Conservation (phyloP, 1,284 basidiomycete genomes). For the Sanghuangporus sanghuang region DNA sequence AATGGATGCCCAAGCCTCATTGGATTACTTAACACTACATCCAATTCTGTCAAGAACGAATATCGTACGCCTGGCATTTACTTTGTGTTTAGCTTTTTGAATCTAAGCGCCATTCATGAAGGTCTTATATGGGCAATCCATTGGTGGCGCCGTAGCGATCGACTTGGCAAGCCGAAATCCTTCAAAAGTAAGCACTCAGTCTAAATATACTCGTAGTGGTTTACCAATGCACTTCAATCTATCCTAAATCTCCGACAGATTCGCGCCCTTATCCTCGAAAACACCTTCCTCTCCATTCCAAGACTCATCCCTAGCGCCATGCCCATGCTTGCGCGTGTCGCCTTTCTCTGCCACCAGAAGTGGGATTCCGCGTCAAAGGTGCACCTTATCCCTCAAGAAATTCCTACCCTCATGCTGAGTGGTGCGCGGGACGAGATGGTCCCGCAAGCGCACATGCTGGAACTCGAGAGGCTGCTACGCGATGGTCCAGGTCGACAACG, state of each 20-base stretch:
- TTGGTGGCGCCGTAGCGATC: conserved; percentile 93
- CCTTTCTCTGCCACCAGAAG: conserved; percentile 84
- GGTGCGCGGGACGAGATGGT: conserved; percentile 83
- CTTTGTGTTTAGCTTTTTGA: not conserved
- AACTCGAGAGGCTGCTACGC: conserved; percentile 44
- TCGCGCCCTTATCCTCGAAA: conserved; percentile 83
- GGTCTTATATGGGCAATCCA: conserved; percentile 84
- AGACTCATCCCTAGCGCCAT: conserved; percentile 77
- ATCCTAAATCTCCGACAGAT: conserved; percentile 38
- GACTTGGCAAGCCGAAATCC: conserved; percentile 83
- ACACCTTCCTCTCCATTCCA: conserved; percentile 85
- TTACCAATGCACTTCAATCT: conserved; percentile 1
- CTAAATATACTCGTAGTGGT: not conserved
- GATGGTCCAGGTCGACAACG: conserved; percentile 39
- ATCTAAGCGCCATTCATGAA: conserved; percentile 17
- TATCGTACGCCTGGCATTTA: conserved; percentile 41
- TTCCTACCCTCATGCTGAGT: conserved; percentile 84
- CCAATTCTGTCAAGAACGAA: conserved; percentile 62
- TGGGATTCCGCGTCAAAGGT: conserved; percentile 83
- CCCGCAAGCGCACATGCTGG: conserved; percentile 80
- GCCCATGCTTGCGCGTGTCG: conserved; percentile 71
- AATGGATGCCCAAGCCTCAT: conserved; percentile 75
- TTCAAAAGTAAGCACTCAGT: conserved; percentile 42
- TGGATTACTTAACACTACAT: conserved; percentile 75
- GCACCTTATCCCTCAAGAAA: conserved; percentile 59